phyloP scores from a whole-genome alignment of 768 basidiomycete species.

The Leccinum subgranulosum region DNA sequence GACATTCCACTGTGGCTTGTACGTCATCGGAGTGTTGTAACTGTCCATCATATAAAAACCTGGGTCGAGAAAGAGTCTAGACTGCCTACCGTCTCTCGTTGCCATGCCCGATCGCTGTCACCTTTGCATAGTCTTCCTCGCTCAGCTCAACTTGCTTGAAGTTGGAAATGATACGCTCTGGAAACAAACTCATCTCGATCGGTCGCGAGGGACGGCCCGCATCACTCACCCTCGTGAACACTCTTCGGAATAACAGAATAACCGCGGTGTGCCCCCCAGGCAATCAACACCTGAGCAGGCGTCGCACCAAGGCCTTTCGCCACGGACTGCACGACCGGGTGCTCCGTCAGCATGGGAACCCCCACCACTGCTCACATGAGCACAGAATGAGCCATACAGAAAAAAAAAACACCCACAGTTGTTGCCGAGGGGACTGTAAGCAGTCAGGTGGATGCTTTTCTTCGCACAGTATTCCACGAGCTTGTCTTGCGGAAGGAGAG shows the following conservation, averaged over 20 bases:
- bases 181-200: background rate
- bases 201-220: background rate
- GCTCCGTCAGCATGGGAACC: conserved; percentile 65
- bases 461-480: conserved; percentile 66
- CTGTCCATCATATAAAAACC: conserved; percentile 1
- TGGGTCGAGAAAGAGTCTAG: background rate
- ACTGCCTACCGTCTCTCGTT: conserved; percentile 34
- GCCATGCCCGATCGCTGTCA: conserved; percentile 37
- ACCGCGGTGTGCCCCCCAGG: conserved; percentile 75
- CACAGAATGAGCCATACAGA: background rate
- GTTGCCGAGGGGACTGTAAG: conserved; percentile 77
- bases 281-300: conserved; percentile 78
- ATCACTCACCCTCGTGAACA: conserved; percentile 52
- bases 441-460: conserved; percentile 69
- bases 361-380: conserved; percentile 44
- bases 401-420: conserved; percentile 47
- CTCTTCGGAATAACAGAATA: conserved; percentile 85
- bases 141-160: conserved; percentile 70
- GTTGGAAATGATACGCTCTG: conserved; percentile 69
- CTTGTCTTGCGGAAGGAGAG: conserved; percentile 71
- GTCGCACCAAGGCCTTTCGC: conserved; percentile 63
- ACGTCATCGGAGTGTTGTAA: conserved; percentile 63
- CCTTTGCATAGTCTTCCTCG: conserved; percentile 61
- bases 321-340: conserved; percentile 57
- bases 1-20: conserved; percentile 65